A percentile compares a stretch with the other conserved stretches of the same genome.
These are phyloP conservation scores for Lachnellula cervina DNA, from an alignment of 2,329 filamentous ascomycete genomes.

Conservation along the genomic window DNA sequence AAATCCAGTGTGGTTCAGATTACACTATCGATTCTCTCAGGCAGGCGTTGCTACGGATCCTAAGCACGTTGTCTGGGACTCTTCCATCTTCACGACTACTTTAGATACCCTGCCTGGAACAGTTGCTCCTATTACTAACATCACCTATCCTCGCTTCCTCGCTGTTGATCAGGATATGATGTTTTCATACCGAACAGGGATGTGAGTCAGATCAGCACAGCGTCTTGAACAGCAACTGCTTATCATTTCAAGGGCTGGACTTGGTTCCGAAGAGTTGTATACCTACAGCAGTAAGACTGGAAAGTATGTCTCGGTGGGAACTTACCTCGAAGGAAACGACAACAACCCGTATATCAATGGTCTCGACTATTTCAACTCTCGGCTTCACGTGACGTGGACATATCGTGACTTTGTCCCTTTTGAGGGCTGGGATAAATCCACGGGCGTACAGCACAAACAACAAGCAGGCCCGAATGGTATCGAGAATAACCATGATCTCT, in stretches of 20 bases:
- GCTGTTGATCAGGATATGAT: constrained; percentile 22
- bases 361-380: constrained; percentile 16
- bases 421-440: neutral
- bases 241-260: constrained; percentile 19
- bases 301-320: constrained; percentile 20
- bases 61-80: constrained; percentile 9
- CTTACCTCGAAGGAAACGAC: constrained; percentile 20
- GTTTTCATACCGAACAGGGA: constrained; percentile 24
- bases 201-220: constrained; percentile 14
- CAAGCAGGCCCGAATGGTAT: constrained; percentile 26
- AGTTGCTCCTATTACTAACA: constrained; percentile 16
- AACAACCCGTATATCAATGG: constrained; percentile 28
- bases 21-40: too few relatives aligned
- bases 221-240: neutral
- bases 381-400: constrained; percentile 26
- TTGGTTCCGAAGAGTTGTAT: constrained; percentile 24
- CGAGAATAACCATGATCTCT: constrained; percentile 26
- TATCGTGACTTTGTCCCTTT: constrained; percentile 23
- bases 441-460: constrained; percentile 22
- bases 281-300: constrained; percentile 19
- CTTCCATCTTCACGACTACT: constrained; percentile 16
- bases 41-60: too few relatives aligned
- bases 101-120: constrained; percentile 21
- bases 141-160: constrained; percentile 26
- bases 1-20: too few relatives aligned